Evolutionary conservation across 768 basidiomycete genomes (phyloP), one percentile per base, ranked within the genome.

Genomic region (Zangia roseola): DNA sequence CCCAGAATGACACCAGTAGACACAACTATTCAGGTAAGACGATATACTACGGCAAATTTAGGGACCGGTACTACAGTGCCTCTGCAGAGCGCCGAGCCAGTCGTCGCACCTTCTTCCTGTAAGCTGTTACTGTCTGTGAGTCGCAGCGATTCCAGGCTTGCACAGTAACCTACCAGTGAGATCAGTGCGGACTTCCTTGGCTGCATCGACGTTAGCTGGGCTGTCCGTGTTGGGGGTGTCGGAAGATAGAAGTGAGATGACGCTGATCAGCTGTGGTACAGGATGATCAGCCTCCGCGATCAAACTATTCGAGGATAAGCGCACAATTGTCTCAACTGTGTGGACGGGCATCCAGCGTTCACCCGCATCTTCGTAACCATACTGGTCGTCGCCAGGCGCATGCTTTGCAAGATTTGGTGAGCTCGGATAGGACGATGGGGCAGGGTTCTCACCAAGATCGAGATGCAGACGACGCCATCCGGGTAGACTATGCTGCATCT

Each of bases 341-440:
- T 99, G 97, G 39, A 99, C 93, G 4, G 97, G 97, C 76, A 94
- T 74, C 97, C 97, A 99, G 53, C 97, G 74, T 73, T 99, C 97
- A 37, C 91, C 88, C 2, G 97, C 93, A 60, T 94, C 91, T 68
- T 99, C 97, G 61, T 95, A 97, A 10, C 95, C 89, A 59, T 89
- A 97, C 67, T 97, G 90, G 69, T 99, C 95, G 33, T 94, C 91
- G 26, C 94, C 95, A 0, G 95, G 95, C 30, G 90, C 83, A 62
- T 98, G 95, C 92, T 97, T 57, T 6, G 26, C 37, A 20, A 34
- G 46, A 55, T 25, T 26, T 26, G 21, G 45, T 56, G 21, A 55
- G 37, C 25, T 23, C 42, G 21, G 24, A 10, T 37, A 14, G 47
- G 17, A 44, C 5, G 45, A 25, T 21, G 4, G 2, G 14, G 31